A percentile compares a stretch with the other conserved stretches of the same genome.
Conservation (phyloP, 768 basidiomycete genomes). For the Sarcodon aspratus region DNA sequence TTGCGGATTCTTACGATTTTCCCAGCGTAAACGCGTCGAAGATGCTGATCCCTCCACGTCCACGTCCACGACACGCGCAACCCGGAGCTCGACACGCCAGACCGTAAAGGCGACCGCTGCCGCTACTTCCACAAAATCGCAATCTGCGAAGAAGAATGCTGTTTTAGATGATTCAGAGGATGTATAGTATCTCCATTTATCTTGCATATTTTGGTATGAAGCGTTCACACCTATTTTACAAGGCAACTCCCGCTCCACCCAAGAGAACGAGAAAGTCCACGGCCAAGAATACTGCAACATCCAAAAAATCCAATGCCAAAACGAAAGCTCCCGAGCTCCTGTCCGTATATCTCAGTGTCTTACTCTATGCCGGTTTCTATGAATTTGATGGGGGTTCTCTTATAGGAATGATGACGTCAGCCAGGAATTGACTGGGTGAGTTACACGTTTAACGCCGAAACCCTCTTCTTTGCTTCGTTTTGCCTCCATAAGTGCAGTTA, state of each 20-base stretch:
- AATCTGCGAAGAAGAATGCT: not conserved
- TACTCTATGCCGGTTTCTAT: conserved; percentile 3
- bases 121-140: conserved; percentile 7
- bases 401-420: conserved; percentile 1
- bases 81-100: conserved; percentile 32
- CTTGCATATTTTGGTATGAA: not conserved
- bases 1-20: not conserved
- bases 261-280: conserved; percentile 12
- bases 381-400: not conserved
- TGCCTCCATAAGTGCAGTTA: not conserved
- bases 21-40: conserved; percentile 48
- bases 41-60: conserved; percentile 16
- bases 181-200: conserved; percentile 14
- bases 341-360: conserved; percentile 2
- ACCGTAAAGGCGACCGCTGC: conserved; percentile 13
- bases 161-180: conserved; percentile 3
- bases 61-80: conserved; percentile 30
- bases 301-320: conserved; percentile 9
- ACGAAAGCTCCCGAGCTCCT: conserved; percentile 1
- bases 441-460: not conserved
- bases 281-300: conserved; percentile 30
- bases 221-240: not conserved
- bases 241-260: not conserved
- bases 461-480: not conserved
- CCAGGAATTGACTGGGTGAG: conserved; percentile 1